Percentiles rank a stretch among this genome's conserved stretches.
Evolutionary conservation across 371 early-diverging fungal species (phyloP).

Genomic region (Mortierella sp.): DNA sequence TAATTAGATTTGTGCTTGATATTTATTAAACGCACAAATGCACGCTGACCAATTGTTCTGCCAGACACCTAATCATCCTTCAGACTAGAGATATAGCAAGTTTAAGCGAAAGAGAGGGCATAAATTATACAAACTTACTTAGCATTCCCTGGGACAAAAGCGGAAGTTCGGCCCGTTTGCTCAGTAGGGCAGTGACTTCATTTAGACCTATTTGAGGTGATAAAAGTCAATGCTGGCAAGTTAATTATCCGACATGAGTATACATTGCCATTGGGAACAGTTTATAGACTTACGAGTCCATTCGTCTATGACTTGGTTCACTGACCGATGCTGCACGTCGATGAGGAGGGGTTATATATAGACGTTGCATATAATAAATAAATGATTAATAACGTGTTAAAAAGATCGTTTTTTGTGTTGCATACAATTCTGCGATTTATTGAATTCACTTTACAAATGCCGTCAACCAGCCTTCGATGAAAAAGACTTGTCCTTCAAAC

Average conservation of each 20-base stretch:
- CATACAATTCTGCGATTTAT: background rate
- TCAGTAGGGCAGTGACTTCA: conserved; percentile 45
- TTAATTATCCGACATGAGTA: background rate
- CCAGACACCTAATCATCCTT: background rate
- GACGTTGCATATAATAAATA: background rate
- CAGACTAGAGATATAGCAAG: background rate
- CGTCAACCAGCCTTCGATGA: conserved; percentile 74
- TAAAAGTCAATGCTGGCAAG: background rate
- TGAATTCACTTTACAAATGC: conserved; percentile 43
- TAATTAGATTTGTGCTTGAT: background rate
- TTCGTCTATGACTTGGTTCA: conserved; percentile 45
- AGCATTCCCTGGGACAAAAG: conserved; percentile 55
- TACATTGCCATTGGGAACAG: background rate
- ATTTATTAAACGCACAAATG: conserved; percentile 5
- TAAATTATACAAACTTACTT: conserved; percentile 32
- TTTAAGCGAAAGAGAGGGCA: background rate
- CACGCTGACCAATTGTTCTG: background rate
- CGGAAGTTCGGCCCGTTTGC: conserved; percentile 52
- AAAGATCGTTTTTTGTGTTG: background rate
- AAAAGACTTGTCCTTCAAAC: conserved; percentile 79
- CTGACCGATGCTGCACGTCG: conserved; percentile 40
- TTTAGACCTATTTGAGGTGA: conserved; percentile 27
- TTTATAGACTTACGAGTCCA: conserved; percentile 38
- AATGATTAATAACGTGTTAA: background rate
- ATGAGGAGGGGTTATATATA: background rate